These are phyloP conservation scores for Rhododendron ferrugineum DNA, from an alignment of 148 eudicot species.

Conservation along the genomic window DNA sequence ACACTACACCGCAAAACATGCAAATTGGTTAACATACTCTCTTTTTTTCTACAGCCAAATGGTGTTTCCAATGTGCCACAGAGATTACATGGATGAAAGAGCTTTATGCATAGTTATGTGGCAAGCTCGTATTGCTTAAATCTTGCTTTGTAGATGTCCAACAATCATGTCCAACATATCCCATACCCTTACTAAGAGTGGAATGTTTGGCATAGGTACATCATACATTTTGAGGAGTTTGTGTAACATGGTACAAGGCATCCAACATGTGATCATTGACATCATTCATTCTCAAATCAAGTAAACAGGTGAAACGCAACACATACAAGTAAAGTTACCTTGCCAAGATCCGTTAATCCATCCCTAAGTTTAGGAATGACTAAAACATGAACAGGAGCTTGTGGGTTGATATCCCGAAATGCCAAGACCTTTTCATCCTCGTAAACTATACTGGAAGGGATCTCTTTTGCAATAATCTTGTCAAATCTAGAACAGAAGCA, in stretches of 20 bases:
- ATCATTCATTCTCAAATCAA: neutral
- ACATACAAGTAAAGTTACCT: conserved; percentile 31
- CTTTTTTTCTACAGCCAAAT: neutral
- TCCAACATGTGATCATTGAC: neutral
- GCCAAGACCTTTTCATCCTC: conserved; percentile 73
- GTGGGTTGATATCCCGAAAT: conserved; percentile 66
- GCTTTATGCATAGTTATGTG: neutral
- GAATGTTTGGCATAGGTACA: neutral
- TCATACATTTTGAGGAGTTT: neutral
- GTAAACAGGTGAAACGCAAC: neutral
- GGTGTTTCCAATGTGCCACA: neutral
- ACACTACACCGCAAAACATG: neutral
- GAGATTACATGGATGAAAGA: neutral
- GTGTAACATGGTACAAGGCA: neutral
- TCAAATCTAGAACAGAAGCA: conserved; percentile 43
- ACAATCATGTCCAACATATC: neutral
- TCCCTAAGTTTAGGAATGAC: conserved; percentile 62
- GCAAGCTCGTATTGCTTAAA: neutral
- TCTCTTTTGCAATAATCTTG: conserved; percentile 70
- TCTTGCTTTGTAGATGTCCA: neutral
- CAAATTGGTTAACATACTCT: neutral
- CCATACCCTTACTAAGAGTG: neutral
- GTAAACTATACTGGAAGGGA: conserved; percentile 57
- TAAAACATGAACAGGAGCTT: conserved; percentile 73
- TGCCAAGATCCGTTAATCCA: conserved; percentile 66